Evolutionary conservation across 768 basidiomycete genomes (phyloP).

Genomic region (Fistulinella prunicolor): DNA sequence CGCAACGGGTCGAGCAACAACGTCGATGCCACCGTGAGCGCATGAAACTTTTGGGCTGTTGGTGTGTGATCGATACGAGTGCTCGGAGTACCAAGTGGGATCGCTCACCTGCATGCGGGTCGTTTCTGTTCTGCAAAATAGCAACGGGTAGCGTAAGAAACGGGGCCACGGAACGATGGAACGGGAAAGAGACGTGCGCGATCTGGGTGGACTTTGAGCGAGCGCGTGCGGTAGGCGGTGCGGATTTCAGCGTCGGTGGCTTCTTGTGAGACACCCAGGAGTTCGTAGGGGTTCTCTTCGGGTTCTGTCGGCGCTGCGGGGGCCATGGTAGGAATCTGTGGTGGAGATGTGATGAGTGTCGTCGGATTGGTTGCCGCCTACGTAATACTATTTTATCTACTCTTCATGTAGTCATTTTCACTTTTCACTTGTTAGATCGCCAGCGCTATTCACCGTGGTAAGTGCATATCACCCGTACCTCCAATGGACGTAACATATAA

Average conservation of each 20-base stretch:
- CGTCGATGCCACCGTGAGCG: constrained; percentile 78
- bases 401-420: too few relatives aligned
- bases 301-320: constrained; percentile 40
- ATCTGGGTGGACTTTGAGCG: constrained; percentile 86
- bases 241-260: constrained; percentile 75
- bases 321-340: constrained; percentile 16
- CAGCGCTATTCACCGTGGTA: too few relatives aligned
- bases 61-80: too few relatives aligned
- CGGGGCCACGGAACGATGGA: constrained; percentile 13
- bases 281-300: constrained; percentile 71
- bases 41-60: constrained; percentile 83
- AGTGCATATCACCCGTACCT: too few relatives aligned
- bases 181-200: constrained; percentile 49
- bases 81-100: too few relatives aligned
- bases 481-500: too few relatives aligned
- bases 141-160: constrained; percentile 5
- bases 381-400: too few relatives aligned
- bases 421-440: too few relatives aligned
- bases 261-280: constrained; percentile 58
- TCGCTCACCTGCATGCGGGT: constrained; percentile 69
- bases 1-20: constrained; percentile 77
- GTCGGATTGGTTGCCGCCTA: too few relatives aligned
- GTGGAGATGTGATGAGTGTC: too few relatives aligned
- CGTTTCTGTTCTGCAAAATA: constrained; percentile 66
- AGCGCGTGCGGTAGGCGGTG: constrained; percentile 74